Conservation (phyloP, 192 early-diverging fungal genomes). For the Thoreauomyces humboldtii region DNA sequence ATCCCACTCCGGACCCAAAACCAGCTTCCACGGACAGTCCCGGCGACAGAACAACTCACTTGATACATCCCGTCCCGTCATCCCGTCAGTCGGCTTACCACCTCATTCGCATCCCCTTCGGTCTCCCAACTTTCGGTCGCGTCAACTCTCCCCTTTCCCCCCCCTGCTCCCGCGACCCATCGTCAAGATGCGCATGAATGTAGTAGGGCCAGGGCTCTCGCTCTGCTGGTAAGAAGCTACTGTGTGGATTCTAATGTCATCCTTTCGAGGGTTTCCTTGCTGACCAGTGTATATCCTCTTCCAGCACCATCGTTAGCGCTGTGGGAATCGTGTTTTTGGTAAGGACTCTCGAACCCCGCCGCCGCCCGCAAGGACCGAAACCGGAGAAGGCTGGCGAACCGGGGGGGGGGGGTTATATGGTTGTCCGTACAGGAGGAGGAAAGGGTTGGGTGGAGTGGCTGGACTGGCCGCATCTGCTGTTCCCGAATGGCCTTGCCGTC, state of each 20-base stretch:
- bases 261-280: not conserved
- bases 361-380: too few species aligned
- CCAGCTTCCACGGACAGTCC: too few species aligned
- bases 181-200: slow-evolving; percentile 12
- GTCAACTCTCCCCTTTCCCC: too few species aligned
- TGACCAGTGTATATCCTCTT: not conserved
- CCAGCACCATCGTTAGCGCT: slow-evolving; percentile 19
- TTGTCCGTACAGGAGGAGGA: not conserved
- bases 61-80: too few species aligned
- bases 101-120: too few species aligned
- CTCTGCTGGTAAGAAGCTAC: slow-evolving; percentile 12
- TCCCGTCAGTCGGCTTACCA: too few species aligned
- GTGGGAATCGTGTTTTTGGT: slow-evolving; percentile 27
- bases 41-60: too few species aligned
- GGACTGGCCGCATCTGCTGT: not conserved
- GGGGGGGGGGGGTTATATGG: not conserved
- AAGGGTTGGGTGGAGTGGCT: not conserved
- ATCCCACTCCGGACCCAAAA: too few species aligned
- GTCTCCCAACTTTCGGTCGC: too few species aligned
- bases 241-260: not conserved
- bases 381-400: not conserved
- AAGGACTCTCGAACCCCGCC: too few species aligned
- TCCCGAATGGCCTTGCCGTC: not conserved
- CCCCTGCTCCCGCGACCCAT: too few species aligned
- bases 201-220: slow-evolving; percentile 15